Evolutionary conservation across 352 stramenopile genomes (phyloP).

Genomic region (Phytopythium boreale): DNA sequence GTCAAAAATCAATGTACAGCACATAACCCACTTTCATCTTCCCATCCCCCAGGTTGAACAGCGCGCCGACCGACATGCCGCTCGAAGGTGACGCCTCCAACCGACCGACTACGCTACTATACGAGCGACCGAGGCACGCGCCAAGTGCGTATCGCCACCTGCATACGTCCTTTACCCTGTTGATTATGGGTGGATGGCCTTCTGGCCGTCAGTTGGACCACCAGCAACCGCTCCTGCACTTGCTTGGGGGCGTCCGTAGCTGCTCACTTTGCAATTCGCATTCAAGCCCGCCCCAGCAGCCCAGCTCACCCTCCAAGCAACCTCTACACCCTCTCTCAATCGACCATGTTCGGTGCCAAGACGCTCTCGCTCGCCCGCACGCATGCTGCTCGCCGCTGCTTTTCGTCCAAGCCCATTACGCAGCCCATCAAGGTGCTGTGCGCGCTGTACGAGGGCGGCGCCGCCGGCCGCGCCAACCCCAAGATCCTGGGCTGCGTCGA

Average conservation of each 20-base stretch:
- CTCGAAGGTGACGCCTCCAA: not conserved
- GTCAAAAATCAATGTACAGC: too few relatives aligned
- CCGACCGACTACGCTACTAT: not conserved
- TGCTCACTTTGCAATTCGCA: constrained; percentile 1
- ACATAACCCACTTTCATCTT: not conserved
- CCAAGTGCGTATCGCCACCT: not conserved
- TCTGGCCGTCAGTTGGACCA: not conserved
- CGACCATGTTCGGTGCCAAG: constrained; percentile 20
- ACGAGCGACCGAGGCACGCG: not conserved
- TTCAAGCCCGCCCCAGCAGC: not conserved
- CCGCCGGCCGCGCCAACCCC: constrained; percentile 20
- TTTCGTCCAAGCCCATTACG: constrained; percentile 21
- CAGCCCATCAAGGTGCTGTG: constrained; percentile 32
- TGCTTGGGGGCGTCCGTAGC: not conserved
- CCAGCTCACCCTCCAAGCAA: not conserved
- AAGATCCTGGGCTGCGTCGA: constrained; percentile 39
- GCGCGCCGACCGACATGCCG: not conserved
- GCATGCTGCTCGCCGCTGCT: constrained; percentile 12
- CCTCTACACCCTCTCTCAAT: not conserved
- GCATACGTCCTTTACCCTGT: not conserved
- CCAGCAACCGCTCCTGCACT: not conserved
- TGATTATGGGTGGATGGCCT: not conserved
- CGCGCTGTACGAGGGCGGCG: constrained; percentile 28
- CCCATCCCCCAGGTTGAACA: not conserved
- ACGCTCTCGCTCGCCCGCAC: constrained; percentile 9